Base-by-base conservation (phyloP, 148 eudicot species). In the Tetragonia tetragonoides region DNA sequence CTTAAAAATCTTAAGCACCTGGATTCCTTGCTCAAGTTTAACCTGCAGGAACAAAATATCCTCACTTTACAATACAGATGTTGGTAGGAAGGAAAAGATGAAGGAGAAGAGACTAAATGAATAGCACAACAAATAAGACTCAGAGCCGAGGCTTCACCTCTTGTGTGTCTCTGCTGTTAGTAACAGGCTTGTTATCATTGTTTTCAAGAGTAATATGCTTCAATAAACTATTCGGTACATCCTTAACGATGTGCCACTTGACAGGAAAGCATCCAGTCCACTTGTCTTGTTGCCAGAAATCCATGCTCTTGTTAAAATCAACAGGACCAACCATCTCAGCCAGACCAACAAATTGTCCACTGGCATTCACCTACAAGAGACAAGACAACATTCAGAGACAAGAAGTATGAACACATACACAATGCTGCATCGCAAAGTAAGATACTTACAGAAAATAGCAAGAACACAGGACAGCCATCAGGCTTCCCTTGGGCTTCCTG, bases 241-340 rank as follows among this genome's bases (percentile, higher is more conserved):
- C 88, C 83, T 83, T 86, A 39, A 86, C 78, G n/a, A 86, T 86
- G 79, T 86, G 88, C 88, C 88, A 86, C 86, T 86, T 86, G 24
- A 86, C 81, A 57, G 88, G 83, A 74, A 86, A 83, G 83, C 84
- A 83, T 7, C 88, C 88, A 10, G 85, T 83, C 88, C 88, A 86
- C 84, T 86, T 86, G 78, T 86, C 88, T 71, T 86, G 88, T 71
- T 86, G 88, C 88, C 88, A 86, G 68, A 83, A 86, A 72, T 86
- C 86, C 85, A 86, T 79, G 60, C 83, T 86, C 66, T 78, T 84
- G 83, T 83, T 66, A 49, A 83, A 86, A 70, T 86, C 86, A 63
- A 86, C 88, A 38, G 79, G 71, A 60, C 86, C 88, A 57, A 77
- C 78, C 88, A 86, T 86, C 81, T 86, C 85, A 3, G 88, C 86